Base-by-base conservation (phyloP, 2,329 filamentous ascomycete genomes). In the Penicillium palitans region DNA sequence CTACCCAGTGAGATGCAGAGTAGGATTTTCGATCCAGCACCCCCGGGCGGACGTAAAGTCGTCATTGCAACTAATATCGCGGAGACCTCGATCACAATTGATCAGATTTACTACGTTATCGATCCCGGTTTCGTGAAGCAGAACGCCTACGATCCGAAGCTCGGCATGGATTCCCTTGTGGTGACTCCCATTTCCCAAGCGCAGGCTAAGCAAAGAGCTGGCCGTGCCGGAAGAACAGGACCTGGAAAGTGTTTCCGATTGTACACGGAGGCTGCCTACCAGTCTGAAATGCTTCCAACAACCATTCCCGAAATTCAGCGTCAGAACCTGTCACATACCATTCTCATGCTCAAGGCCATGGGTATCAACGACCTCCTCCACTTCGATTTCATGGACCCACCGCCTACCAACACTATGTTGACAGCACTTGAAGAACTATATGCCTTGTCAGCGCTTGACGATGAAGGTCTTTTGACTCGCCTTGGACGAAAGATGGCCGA, bases 341-440 rank as follows among this genome's bases (percentile, higher is more conserved):
- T 99, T 74, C 83, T 99, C 47, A 96, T 97, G 90, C 84, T 99
- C 51, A 99, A 99, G 74, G 95, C 95, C 0, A 98, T 99, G 92
- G 95, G 96, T 3, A 98, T 99, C 75, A 98, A 99, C 71, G 95
- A 99, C 71, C 81, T 99, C 1, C 83, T 99, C 13, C 92, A 96
- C 71, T 99, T 99, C 70, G 93, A 98, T 76, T 99, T 99, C 69
- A 98, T 99, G 93, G 95, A 99, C 69, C 93, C 95, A 0, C 95
- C 95, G 0, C 95, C 95, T 0, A 95, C 95, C 31, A 97, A 98
- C 70, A 98, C 95, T 13, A 97, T 98, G 91, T 84, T 99, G 63
- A 96, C 92, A 50, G 95, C 95, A 0, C 80, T 99, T 4, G 96
- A 99, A 76, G 95, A 98, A 72, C 82, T 99, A 0, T 99, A 99